phyloP scores from a whole-genome alignment of 2,329 filamentous ascomycete genomes.

The Pseudogymnoascus sp. region DNA sequence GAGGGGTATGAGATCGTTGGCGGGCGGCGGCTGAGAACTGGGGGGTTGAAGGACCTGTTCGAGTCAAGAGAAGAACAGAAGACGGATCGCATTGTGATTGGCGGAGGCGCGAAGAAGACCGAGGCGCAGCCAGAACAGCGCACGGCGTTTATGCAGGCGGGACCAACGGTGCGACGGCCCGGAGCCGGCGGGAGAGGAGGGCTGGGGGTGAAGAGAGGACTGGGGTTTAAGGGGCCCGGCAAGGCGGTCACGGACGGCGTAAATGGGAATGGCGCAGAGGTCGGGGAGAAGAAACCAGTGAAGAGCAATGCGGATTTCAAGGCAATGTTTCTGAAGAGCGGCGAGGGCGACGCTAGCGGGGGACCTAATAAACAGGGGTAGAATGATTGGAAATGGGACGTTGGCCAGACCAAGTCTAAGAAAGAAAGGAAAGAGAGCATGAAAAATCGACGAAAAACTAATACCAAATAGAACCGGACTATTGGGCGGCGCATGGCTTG shows the following conservation, averaged over 20 bases:
- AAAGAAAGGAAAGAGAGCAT: slow-evolving; percentile 1
- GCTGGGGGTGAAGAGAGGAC: slow-evolving; percentile 29
- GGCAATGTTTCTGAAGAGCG: slow-evolving; percentile 29
- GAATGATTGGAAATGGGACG: not conserved
- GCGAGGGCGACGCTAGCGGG: not conserved
- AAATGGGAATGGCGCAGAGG: slow-evolving; percentile 19
- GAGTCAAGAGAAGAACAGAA: slow-evolving; percentile 40
- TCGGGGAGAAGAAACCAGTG: slow-evolving; percentile 23
- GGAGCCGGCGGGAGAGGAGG: slow-evolving; percentile 31
- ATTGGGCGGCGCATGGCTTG: slow-evolving; percentile 2
- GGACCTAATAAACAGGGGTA: slow-evolving; percentile 4
- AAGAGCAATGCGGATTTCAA: slow-evolving; percentile 54
- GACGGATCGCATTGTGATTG: slow-evolving; percentile 34
- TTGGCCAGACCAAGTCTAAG: not conserved
- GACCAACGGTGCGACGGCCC: slow-evolving; percentile 28
- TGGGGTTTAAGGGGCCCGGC: slow-evolving; percentile 23
- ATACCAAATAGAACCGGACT: slow-evolving; percentile 7
- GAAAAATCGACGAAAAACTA: slow-evolving; percentile 6
- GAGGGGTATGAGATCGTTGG: slow-evolving; percentile 46
- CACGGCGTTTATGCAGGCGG: slow-evolving; percentile 22
- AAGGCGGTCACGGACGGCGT: slow-evolving; percentile 12
- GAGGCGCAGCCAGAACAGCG: slow-evolving; percentile 33
- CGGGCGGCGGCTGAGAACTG: slow-evolving; percentile 46
- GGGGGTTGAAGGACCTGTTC: slow-evolving; percentile 47
- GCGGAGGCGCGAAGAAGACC: slow-evolving; percentile 27